These are phyloP conservation scores for Saccharomycopsis sp. DNA, from an alignment of 805 yeast genomes.

Conservation along the genomic window DNA sequence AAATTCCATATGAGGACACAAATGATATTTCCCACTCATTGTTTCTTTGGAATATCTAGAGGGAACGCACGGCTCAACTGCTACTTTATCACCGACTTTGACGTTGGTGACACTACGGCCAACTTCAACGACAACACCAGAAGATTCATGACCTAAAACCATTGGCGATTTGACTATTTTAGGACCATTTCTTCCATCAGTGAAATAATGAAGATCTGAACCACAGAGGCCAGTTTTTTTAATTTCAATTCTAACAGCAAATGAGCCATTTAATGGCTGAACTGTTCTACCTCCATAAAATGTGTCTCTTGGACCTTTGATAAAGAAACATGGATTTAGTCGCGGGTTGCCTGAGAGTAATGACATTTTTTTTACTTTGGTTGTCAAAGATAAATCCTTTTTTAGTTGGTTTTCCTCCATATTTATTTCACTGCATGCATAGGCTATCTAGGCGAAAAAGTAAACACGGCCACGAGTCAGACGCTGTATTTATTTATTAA, in stretches of 20 bases:
- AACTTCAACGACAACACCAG: slow-evolving; percentile 70
- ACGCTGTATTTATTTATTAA: too few relatives aligned
- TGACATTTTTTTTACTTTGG: slow-evolving; percentile 6
- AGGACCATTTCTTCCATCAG: slow-evolving; percentile 72
- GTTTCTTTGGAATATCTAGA: slow-evolving; percentile 68
- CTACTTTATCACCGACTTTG: slow-evolving; percentile 76
- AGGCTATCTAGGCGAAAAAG: too few relatives aligned
- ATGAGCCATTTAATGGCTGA: slow-evolving; percentile 54
- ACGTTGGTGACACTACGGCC: slow-evolving; percentile 59
- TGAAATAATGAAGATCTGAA: slow-evolving; percentile 76
- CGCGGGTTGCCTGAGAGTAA: slow-evolving; percentile 12
- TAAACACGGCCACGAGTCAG: too few relatives aligned
- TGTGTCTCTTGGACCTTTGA: slow-evolving; percentile 13
- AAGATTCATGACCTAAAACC: slow-evolving; percentile 85
- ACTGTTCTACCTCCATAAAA: slow-evolving; percentile 34
- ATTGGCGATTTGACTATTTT: slow-evolving; percentile 69
- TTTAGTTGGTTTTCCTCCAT: too few relatives aligned
- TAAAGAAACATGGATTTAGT: slow-evolving; percentile 15
- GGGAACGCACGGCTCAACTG: slow-evolving; percentile 87
- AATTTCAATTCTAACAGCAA: slow-evolving; percentile 65
- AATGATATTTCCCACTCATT: slow-evolving; percentile 71
- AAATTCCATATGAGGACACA: slow-evolving; percentile 80
- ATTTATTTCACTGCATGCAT: too few relatives aligned
- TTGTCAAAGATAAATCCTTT: too few relatives aligned
- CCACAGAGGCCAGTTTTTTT: slow-evolving; percentile 88